A percentile compares a stretch with the other conserved stretches of the same genome.
These are phyloP conservation scores for Rhodotorula sp. DNA, from an alignment of 1,284 basidiomycete species.

Conservation along the genomic window DNA sequence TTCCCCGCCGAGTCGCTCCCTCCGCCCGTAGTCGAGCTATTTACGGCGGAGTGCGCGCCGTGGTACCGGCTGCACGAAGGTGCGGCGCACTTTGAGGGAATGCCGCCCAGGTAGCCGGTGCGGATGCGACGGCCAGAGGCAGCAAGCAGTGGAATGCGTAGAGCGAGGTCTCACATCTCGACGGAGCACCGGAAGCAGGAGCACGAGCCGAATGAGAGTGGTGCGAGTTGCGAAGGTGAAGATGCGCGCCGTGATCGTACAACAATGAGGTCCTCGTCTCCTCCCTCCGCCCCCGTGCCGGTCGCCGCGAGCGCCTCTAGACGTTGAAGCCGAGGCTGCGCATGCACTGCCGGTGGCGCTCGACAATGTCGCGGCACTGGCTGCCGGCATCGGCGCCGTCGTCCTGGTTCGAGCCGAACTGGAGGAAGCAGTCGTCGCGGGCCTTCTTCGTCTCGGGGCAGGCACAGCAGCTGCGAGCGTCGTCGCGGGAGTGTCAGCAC, in stretches of 20 bases:
- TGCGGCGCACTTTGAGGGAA: too few species aligned
- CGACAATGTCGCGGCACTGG: conserved; percentile 77
- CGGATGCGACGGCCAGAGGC: too few species aligned
- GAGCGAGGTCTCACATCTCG: too few species aligned
- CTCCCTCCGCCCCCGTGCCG: background rate
- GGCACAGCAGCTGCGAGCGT: conserved; percentile 69
- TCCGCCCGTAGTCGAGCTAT: too few species aligned
- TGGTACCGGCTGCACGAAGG: too few species aligned
- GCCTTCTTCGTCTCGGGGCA: conserved; percentile 90
- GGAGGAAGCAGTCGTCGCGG: conserved; percentile 91
- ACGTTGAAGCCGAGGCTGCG: conserved; percentile 56
- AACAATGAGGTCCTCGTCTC: background rate
- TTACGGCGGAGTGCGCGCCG: too few species aligned
- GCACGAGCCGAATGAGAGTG: too few species aligned
- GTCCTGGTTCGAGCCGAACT: conserved; percentile 61
- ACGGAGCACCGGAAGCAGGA: too few species aligned
- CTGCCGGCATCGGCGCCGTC: conserved; percentile 62
- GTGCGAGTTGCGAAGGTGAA: too few species aligned
- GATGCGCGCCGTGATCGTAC: background rate
- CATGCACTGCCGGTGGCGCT: conserved; percentile 87
- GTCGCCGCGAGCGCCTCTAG: conserved; percentile 9
- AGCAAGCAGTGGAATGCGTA: too few species aligned
- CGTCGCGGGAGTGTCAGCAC: background rate
- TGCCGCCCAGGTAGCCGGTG: too few species aligned
- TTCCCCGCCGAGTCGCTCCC: too few species aligned